Evolutionary conservation across 768 basidiomycete genomes (phyloP), one percentile per base, ranked within the genome.

Genomic region (Xerocomus potaroensis): DNA sequence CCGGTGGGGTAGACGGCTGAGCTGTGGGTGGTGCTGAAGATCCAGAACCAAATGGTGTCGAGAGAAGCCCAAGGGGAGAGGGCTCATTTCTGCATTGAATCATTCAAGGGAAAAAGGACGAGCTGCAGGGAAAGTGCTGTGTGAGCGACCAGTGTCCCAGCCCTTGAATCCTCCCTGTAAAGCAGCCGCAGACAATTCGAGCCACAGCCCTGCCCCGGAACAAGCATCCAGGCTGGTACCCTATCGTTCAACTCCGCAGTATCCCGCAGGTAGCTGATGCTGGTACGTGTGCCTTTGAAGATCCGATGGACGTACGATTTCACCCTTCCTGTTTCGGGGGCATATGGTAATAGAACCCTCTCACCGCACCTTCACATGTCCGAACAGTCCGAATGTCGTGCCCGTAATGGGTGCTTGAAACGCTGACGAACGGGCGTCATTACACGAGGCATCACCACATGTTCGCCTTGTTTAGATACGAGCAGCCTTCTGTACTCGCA

Each of bases 301-400:
- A 6, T 36, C 43, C 43, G 43, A 36, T 44, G 26, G 32, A 44
- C 43, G 43, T 44, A 44, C 34, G 18, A 26, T 24, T 35, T 18
- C 10, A n/a, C n/a, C 15, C 24, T 15, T 26, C 43, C 38, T 18
- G 32, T 22, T 36, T 21, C 5, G 34, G 14, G 34, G 18, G 10
- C 18, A 36, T 3, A 5, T 8, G 5, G 18, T 9, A 8, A 21
- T 36, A 12, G 5, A 14, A 8, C 8, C 14, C 14, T 14, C 11
- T 32, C 32, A 32, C 32, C 9, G 34, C 10, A 10, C n/a, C 5
- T 10, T 9, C 35, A 22, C 11, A 3, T 19, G 36, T 37, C 36
- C 36, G 36, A 23, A 22, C 21, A 37, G 22, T 14, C 36, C 36
- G 22, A 23, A 23, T 23, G 8, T 23, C 22, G 22, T 12, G 12